A percentile compares a stretch with the other conserved stretches of the same genome.
Conservation (phyloP, 306 rosid genomes). For the Albizia julibrissin region DNA sequence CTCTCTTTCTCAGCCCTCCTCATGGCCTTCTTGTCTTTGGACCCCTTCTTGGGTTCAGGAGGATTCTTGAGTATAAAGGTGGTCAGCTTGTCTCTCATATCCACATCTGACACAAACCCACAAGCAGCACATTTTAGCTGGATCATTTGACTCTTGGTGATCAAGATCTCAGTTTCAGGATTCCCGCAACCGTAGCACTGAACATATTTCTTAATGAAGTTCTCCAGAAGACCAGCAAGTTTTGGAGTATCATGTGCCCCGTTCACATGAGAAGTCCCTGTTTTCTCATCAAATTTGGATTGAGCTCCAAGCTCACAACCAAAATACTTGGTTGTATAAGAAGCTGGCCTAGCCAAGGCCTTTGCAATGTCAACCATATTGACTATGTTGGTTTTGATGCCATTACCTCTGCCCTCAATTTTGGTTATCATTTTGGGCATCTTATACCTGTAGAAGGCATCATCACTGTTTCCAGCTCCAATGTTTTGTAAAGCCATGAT, state of each 20-base stretch:
- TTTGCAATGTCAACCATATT: constrained; percentile 75
- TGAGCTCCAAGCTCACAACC: constrained; percentile 75
- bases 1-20: constrained; percentile 77
- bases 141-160: constrained; percentile 66
- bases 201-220: constrained; percentile 63
- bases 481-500: constrained; percentile 71
- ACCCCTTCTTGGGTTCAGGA: constrained; percentile 61
- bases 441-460: constrained; percentile 78
- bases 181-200: constrained; percentile 73
- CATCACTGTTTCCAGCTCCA: constrained; percentile 67
- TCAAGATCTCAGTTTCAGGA: constrained; percentile 67
- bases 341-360: constrained; percentile 68
- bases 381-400: constrained; percentile 70
- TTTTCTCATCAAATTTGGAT: constrained; percentile 71
- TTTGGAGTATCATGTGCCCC: constrained; percentile 74
- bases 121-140: constrained; percentile 75
- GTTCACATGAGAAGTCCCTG: constrained; percentile 65
- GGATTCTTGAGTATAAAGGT: constrained; percentile 70
- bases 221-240: constrained; percentile 76
- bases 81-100: constrained; percentile 76
- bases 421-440: constrained; percentile 75
- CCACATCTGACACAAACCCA: constrained; percentile 68
- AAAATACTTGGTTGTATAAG: constrained; percentile 70
- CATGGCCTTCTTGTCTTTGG: constrained; percentile 71
- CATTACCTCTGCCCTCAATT: constrained; percentile 78